Conservation (phyloP, 192 early-diverging fungal genomes). For the Backusella liffmaniae region DNA sequence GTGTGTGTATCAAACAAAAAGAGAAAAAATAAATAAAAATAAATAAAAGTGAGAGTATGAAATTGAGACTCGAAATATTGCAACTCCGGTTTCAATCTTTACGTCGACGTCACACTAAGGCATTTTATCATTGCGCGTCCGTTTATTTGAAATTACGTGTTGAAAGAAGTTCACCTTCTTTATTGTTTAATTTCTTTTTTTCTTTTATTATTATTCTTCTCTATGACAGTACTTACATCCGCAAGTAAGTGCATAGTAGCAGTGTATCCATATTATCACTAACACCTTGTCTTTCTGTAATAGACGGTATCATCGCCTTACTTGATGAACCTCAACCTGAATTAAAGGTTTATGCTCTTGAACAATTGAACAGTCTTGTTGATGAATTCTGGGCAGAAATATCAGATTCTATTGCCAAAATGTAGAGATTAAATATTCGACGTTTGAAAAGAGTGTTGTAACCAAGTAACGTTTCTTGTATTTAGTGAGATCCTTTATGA, state of each 20-base stretch:
- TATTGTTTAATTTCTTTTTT: background rate
- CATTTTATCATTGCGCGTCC: background rate
- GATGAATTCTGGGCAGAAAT: conserved; percentile 99
- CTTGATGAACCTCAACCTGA: conserved; percentile 91
- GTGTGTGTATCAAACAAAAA: background rate
- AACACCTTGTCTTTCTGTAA: background rate
- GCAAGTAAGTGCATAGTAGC: conserved; percentile 22
- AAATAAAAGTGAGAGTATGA: background rate
- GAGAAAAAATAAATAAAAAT: conserved; percentile 2
- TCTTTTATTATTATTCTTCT: background rate
- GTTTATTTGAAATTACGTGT: conserved; percentile 9
- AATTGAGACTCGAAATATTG: background rate
- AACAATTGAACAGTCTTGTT: conserved; percentile 86
- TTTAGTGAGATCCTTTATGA: conserved; percentile 93
- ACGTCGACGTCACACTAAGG: background rate
- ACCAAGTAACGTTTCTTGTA: background rate
- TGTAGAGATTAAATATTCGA: conserved; percentile 52
- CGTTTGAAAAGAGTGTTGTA: background rate
- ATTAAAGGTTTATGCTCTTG: conserved; percentile 90
- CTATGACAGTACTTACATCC: conserved; percentile 27
- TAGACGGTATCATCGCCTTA: conserved; percentile 90
- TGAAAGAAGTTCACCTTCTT: background rate
- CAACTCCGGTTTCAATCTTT: background rate
- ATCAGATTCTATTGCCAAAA: conserved; percentile 86
- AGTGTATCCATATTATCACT: background rate